Base-by-base conservation (phyloP, 2,329 filamentous ascomycete genomes). In the Alternaria hordeiaustralica region DNA sequence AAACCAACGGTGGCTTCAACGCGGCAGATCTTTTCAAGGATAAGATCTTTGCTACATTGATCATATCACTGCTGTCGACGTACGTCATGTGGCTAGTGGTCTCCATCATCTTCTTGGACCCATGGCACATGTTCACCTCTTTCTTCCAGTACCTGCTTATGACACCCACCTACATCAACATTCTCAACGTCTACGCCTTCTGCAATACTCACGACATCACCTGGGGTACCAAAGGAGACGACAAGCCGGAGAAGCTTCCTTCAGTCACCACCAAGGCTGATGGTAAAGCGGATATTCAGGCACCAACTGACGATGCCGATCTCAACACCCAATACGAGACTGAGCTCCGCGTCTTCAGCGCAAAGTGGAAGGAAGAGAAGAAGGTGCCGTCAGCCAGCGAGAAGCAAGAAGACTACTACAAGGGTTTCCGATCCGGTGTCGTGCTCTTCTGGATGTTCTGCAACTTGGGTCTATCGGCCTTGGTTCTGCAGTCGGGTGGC, bases 121-220 rank as follows among this genome's bases (percentile, higher is more conserved):
- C 96, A 5, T 99, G 96, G 95, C 96, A 99, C 83, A 98, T 99
- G 94, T 87, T 97, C 80, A 98, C 96, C n/a, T 89, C 83, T 55
- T 93, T 98, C 81, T 80, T 94, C 53, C 96, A 98, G 87, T 99
- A 99, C 80, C 89, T 98, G 72, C 88, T 98, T 45, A 87, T 99
- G 61, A 97, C 94, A 0, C 96, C 96, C 0, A 97, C 94, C 0
- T 99, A 97, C 83, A 96, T 96, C 84, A 99, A 98, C 82, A 94
- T 98, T 63, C 89, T 99, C 74, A 99, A 98, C 84, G 96, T 99
- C 61, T 99, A 98, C 82, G 95, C 95, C 65, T 99, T 99, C 82
- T 98, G 94, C 83, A 97, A 97, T 82, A 97, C 94, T 25, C 94
- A 97, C 86, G 94, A 97, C 77, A 96, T 97, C 69, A 96, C 94